Conservation (phyloP, 768 basidiomycete genomes). For the Clitopilus hobsonii region DNA sequence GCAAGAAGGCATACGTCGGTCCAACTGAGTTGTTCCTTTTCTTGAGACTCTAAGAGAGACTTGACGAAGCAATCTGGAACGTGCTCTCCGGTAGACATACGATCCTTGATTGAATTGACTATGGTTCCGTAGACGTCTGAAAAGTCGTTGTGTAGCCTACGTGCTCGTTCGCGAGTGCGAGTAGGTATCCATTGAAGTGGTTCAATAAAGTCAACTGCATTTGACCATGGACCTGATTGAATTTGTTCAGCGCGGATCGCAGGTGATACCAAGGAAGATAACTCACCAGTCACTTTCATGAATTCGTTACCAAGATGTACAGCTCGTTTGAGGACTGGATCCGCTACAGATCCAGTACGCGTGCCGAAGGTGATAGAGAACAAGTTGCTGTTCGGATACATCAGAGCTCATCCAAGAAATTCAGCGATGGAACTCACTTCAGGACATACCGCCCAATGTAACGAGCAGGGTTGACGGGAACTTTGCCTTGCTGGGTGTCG, state of each 20-base stretch:
- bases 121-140: constrained; percentile 31
- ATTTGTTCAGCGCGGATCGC: constrained; percentile 15
- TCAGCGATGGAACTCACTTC: constrained; percentile 8
- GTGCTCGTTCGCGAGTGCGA: constrained; percentile 28
- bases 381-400: constrained; percentile 35
- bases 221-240: constrained; percentile 36
- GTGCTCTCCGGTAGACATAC: constrained; percentile 28
- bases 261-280: background rate
- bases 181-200: constrained; percentile 35
- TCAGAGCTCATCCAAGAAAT: background rate
- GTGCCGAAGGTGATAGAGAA: constrained; percentile 35
- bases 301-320: constrained; percentile 37
- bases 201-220: constrained; percentile 38
- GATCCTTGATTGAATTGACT: constrained; percentile 29
- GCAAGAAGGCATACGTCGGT: constrained; percentile 34
- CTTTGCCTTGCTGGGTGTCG: constrained; percentile 20
- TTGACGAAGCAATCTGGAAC: constrained; percentile 41
- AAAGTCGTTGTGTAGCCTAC: constrained; percentile 30
- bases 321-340: constrained; percentile 29
- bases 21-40: constrained; percentile 29
- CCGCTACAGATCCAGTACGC: constrained; percentile 31
- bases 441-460: constrained; percentile 29
- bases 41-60: constrained; percentile 25
- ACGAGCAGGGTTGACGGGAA: constrained; percentile 31
- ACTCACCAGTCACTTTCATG: constrained; percentile 27